Evolutionary conservation across 768 basidiomycete genomes (phyloP), one percentile per base, ranked within the genome.

Genomic region (Russula lepida): DNA sequence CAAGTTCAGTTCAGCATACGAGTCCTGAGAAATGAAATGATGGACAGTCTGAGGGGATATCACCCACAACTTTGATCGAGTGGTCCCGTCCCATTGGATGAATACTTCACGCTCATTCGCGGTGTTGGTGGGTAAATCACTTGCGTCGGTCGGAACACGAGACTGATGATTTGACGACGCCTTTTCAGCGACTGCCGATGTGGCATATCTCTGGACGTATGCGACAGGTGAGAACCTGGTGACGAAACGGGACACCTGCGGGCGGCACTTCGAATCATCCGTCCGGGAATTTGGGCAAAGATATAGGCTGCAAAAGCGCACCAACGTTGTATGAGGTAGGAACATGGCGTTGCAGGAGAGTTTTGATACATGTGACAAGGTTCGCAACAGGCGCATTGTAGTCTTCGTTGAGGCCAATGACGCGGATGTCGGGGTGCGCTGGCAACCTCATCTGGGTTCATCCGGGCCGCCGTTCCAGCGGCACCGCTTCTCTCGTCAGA

Each of bases 51-150:
- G 33, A 13, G 5, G 28, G 35, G 15, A 46, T 47, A 19, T 32
- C 47, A 78, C 88, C 64, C 70, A 92, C 92, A 87, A 94, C 73
- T 84, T 77, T 3, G 90, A 89, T 81, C 84, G 87, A 2, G 76
- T 80, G 60, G 79, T 77, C 11, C 83, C 80, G 63, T 88, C 78
- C 89, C 91, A 93, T 6, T 86, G 81, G 37, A 93, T 74, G 8
- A 83, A 78, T 3, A 92, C 82, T 64, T 84, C 81, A 11, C 71
- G 73, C 21, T 81, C 83, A 62, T 85, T 84, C 51, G 77, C 76
- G 58, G 77, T 84, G 63, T 50, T 75, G 60, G 57, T 71, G 39
- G 67, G 77, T 58, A 67, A 69, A 35, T 67, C 69, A 41, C 9
- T 41, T 19, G 51, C 11, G 27, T 53, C 3, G 27, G n/a, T 41